These are phyloP conservation scores for Linderniella brevidens DNA, from an alignment of 257 asterid species.

Conservation along the genomic window DNA sequence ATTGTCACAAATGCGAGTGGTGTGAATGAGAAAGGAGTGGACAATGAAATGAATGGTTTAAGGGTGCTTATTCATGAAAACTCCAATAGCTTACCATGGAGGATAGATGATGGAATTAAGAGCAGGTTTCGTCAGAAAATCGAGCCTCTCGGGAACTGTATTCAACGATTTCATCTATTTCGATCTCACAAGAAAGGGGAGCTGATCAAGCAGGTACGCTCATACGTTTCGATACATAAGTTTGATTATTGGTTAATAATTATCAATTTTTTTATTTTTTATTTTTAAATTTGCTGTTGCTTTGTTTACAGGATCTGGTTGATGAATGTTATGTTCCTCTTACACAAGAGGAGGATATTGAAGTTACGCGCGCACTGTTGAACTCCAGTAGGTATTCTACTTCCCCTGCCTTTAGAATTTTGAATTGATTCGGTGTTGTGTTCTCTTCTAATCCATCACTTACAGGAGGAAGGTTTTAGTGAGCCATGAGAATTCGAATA, in stretches of 20 bases:
- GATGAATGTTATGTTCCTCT: constrained; percentile 58
- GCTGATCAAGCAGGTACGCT: constrained; percentile 25
- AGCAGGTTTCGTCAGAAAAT: constrained; percentile 10
- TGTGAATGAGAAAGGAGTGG: too few species aligned
- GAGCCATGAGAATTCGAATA: constrained; percentile 47
- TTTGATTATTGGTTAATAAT: not conserved
- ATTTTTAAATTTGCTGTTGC: constrained; percentile 1
- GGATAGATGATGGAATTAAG: too few species aligned
- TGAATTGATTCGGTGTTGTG: constrained; percentile 2
- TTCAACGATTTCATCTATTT: constrained; percentile 8
- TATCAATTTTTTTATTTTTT: too few species aligned
- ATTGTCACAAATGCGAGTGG: too few species aligned
- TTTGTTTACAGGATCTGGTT: constrained; percentile 30
- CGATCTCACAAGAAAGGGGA: constrained; percentile 28
- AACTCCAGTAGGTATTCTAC: constrained; percentile 27
- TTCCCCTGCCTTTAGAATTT: not conserved
- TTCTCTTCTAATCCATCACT: not conserved
- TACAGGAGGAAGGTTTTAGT: constrained; percentile 50
- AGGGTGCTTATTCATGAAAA: too few species aligned
- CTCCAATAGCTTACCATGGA: too few species aligned
- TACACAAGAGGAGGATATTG: constrained; percentile 36
- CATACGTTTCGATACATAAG: constrained; percentile 4
- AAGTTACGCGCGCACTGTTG: constrained; percentile 29
- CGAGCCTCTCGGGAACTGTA: constrained; percentile 13
- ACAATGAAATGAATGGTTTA: too few species aligned